A percentile compares a stretch with the other conserved stretches of the same genome.
These are phyloP conservation scores for Erythrophleum fordii DNA, from an alignment of 306 rosid genomes.

Conservation along the genomic window DNA sequence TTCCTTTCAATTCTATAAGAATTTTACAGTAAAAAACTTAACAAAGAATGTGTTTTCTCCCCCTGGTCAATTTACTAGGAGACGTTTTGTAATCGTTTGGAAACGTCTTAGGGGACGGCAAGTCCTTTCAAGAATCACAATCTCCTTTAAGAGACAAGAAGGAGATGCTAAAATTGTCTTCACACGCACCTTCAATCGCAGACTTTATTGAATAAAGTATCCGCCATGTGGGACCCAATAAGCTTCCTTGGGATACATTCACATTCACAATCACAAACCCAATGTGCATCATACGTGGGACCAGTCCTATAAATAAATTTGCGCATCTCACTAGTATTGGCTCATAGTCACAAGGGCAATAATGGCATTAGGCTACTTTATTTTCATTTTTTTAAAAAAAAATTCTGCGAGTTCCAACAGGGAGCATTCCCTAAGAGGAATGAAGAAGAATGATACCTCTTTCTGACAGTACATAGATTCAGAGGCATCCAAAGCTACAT, in stretches of 20 bases:
- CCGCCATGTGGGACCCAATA: constrained; percentile 42
- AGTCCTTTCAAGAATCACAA: constrained; percentile 23
- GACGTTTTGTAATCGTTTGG: too few species aligned
- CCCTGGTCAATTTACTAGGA: too few species aligned
- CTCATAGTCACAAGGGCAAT: constrained; percentile 3
- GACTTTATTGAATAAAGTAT: constrained; percentile 37
- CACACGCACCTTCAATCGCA: constrained; percentile 45
- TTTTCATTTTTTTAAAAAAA: neutral
- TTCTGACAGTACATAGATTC: constrained; percentile 31
- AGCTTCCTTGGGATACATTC: neutral
- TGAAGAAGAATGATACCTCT: constrained; percentile 12
- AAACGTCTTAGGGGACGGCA: constrained; percentile 6
- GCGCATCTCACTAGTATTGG: neutral
- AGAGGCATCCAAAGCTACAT: constrained; percentile 33
- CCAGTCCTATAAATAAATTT: neutral
- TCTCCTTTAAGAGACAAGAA: constrained; percentile 27
- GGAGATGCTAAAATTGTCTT: constrained; percentile 46
- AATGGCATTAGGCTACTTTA: neutral
- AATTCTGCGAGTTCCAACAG: neutral
- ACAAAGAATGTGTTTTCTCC: too few species aligned
- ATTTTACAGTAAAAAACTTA: too few species aligned
- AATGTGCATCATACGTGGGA: constrained; percentile 18
- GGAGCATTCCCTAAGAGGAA: constrained; percentile 26
- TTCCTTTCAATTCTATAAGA: too few species aligned
- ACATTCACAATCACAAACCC: neutral